Evolutionary conservation across 768 basidiomycete genomes (phyloP).

Genomic region (Tubosaeta brunneosetosa): DNA sequence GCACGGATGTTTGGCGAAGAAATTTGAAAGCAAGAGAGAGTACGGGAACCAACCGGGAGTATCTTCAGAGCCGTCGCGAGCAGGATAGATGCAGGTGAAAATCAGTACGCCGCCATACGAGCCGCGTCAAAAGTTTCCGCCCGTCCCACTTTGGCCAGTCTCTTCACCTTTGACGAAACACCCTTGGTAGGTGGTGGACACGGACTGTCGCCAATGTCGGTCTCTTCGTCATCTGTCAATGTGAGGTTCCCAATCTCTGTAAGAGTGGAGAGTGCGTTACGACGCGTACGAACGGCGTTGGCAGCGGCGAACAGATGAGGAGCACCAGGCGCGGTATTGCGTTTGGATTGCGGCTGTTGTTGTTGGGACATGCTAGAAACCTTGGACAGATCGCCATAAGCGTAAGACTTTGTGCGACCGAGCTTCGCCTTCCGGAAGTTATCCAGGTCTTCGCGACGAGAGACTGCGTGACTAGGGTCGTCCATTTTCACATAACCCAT

Average conservation of each 20-base stretch:
- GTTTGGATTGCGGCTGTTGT: constrained; percentile 45
- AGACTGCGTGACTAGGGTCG: constrained; percentile 76
- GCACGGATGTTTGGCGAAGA: constrained; percentile 2
- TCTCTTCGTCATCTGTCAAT: constrained; percentile 69
- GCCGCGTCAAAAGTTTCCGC: constrained; percentile 69
- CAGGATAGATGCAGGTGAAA: constrained; percentile 8
- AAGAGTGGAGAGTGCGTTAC: constrained; percentile 59
- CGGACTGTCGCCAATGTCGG: constrained; percentile 79
- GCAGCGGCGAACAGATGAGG: constrained; percentile 64
- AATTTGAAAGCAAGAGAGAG: constrained; percentile 6
- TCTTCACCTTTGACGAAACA: constrained; percentile 53
- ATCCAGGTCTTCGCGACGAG: constrained; percentile 82
- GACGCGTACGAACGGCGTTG: constrained; percentile 61
- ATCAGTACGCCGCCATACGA: constrained; percentile 46
- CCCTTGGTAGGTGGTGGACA: constrained; percentile 75
- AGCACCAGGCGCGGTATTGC: constrained; percentile 62
- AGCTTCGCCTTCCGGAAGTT: constrained; percentile 89
- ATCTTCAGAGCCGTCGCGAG: constrained; percentile 1
- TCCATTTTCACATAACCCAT: constrained; percentile 90
- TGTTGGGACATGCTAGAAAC: constrained; percentile 33
- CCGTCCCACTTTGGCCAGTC: constrained; percentile 46
- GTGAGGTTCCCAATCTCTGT: constrained; percentile 61
- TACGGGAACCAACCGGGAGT: background rate
- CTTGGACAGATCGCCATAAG: constrained; percentile 75
- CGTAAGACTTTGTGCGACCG: constrained; percentile 85